Percentiles rank a stretch among this genome's conserved stretches.
Conservation (phyloP, 352 stramenopile genomes). For the Pythium sp. region DNA sequence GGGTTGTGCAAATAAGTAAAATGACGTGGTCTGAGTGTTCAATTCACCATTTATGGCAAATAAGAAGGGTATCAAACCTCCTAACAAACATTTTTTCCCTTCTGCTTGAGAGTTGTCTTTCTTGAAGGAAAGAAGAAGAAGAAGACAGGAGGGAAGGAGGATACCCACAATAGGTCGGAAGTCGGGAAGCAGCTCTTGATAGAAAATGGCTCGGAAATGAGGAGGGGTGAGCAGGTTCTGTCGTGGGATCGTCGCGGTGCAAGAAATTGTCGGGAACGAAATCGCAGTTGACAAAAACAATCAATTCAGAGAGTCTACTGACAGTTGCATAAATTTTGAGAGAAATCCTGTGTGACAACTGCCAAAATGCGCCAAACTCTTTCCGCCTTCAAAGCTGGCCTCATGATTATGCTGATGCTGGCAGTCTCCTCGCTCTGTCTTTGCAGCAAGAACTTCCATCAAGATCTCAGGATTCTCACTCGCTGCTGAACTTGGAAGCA, state of each 20-base stretch:
- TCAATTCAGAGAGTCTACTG: background rate
- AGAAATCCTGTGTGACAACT: background rate
- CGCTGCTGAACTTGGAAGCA: background rate
- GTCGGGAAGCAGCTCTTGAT: background rate
- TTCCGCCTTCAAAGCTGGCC: background rate
- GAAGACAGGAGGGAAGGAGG: background rate
- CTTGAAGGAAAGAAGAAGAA: conserved; percentile 5
- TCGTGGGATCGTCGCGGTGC: conserved; percentile 4
- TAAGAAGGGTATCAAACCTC: no score
- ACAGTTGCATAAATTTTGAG: background rate
- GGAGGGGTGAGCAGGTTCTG: background rate
- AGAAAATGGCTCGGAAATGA: background rate
- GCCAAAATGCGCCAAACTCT: background rate
- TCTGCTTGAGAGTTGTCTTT: background rate
- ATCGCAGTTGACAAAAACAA: background rate
- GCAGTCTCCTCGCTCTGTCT: background rate
- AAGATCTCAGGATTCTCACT: background rate
- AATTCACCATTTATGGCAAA: no score
- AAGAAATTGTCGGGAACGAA: conserved; percentile 15
- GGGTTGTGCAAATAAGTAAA: no score
- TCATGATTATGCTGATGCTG: background rate
- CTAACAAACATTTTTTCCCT: background rate
- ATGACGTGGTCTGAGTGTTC: no score
- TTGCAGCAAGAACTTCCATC: background rate
- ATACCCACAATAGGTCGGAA: conserved; percentile 11